Base-by-base conservation (phyloP, 169 alveolate species). In the Eimeria tenella region DNA sequence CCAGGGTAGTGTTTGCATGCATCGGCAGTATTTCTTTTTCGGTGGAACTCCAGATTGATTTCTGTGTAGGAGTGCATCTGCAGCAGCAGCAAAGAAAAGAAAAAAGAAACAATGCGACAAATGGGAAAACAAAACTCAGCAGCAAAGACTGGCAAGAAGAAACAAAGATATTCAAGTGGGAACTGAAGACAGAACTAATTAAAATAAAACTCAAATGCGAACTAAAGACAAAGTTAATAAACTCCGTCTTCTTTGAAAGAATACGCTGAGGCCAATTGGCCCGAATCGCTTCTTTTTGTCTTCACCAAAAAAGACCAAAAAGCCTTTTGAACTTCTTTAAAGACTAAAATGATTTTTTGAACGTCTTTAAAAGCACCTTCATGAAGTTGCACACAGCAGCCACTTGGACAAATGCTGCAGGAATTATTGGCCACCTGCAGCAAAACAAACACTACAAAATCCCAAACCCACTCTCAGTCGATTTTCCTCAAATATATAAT, bases 11-110 rank as follows among this genome's bases (percentile, higher is more conserved):
- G 60, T 17, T 21, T 60, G 65, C 82, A 53, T 4, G 60, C 77
- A n/a, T 63, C 82, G 21, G 60, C 58, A 4, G 77, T 42, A 9
- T 74, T 63, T 74, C 49, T 82, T 19, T 70, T 63, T 25, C 77
- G 73, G 52, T 42, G 21, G 23, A 83, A 94, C 42, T 74, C 86
- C 63, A 77, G 52, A 73, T 90, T 94, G 25, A 58, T 90, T n/a
- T 25, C 87, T 31, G 93, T 94, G 55, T 73, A 94, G 21, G 95
- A 90, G 49, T 94, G 96, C 96, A 94, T 94, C 95, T 94, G 93
- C 25, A 15, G 62, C 58, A 58, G 19, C 68, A 58, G 68, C 68
- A 58, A 58, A 58, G 1, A 1, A 10, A 73, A 31, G 19, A 31
- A 31, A 2, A 31, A 31, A 31, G 42, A 31, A 31, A 31, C 4